Percentiles rank a stretch among this genome's conserved stretches.
phyloP scores from a whole-genome alignment of 495 filamentous ascomycete genomes.

The Cercophora scortea region DNA sequence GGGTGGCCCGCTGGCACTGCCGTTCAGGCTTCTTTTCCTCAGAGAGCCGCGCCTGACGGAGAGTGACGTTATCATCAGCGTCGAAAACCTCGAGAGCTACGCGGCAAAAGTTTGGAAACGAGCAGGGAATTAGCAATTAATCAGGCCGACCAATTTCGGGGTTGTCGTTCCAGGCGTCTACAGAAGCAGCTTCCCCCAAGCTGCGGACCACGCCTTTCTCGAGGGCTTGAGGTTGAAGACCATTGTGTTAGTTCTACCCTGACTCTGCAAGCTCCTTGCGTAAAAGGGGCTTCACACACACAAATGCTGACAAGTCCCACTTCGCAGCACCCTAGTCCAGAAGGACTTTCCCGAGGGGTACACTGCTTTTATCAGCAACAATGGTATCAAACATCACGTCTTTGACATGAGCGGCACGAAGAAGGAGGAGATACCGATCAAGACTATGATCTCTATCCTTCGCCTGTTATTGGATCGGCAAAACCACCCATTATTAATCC shows the following conservation, averaged over 20 bases:
- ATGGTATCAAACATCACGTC: conserved; percentile 57
- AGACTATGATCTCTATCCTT: conserved; percentile 56
- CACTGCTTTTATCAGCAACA: conserved; percentile 49
- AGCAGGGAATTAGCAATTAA: no score
- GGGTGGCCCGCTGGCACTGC: no score
- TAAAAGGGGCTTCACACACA: background rate
- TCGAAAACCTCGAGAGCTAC: no score
- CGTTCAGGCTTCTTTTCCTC: no score
- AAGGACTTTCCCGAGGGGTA: conserved; percentile 53
- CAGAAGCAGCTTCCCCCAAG: conserved; percentile 65
- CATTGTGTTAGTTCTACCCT: conserved; percentile 54
- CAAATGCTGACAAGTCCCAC: background rate
- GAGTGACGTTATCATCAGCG: background rate
- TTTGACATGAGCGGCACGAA: conserved; percentile 75
- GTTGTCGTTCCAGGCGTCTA: conserved; percentile 60
- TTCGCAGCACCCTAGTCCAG: conserved; percentile 67
- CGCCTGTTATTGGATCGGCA: conserved; percentile 53
- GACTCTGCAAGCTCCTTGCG: no score
- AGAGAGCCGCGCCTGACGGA: no score
- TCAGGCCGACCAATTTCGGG: conserved; percentile 56
- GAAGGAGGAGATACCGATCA: conserved; percentile 52
- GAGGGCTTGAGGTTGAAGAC: conserved; percentile 59
- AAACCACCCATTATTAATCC: conserved; percentile 71
- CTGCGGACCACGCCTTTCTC: conserved; percentile 57
- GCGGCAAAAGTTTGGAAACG: no score